Evolutionary conservation across 2,329 filamentous ascomycete species (phyloP), one percentile per base, ranked within the genome.

Genomic region (Phaeosphaeria sp.): DNA sequence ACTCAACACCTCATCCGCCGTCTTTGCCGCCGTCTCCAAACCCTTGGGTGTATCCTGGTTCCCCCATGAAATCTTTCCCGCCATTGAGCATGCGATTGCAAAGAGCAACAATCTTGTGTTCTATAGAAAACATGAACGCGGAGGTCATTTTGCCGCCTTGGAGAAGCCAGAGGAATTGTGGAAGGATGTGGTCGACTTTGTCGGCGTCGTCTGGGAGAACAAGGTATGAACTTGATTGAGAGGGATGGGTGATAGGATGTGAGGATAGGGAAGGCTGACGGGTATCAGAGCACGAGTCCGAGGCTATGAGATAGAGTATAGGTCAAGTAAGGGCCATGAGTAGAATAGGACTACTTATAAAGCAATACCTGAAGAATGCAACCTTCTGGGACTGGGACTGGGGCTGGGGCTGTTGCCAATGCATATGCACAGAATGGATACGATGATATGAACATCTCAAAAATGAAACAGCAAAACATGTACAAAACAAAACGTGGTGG

Each of bases 131-230:
- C 80, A 82, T 65, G 72, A 77, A 39, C 62, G 68, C 65, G 85
- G 85, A 17, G 84, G 85, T 0, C 85, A 87, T 70, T 87, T 87
- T 63, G 83, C 84, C 5, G 78, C 79, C 1, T 55, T 84, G 54
- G 82, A 85, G 65, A 62, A 69, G 43, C 82, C 82, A 1, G 65
- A 72, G 27, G 71, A 67, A 46, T 64, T 85, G 13, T 73, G 78
- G 59, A 67, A 60, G 10, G 83, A 84, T 67, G 67, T 84, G 0
- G 78, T 82, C 63, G 76, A 78, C 23, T 84, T 79, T 73, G 72
- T 77, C n/a, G 63, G 50, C 58, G 66, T 69, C 58, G 75, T 71
- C 36, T 74, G 78, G 79, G 25, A 27, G 25, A 27, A 27, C 5
- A 68, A 72, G 63, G 64, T 68, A 66, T 71, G 67, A 54, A 7